Evolutionary conservation across 495 filamentous ascomycete genomes (phyloP).

Genomic region (Neurospora intermedia): DNA sequence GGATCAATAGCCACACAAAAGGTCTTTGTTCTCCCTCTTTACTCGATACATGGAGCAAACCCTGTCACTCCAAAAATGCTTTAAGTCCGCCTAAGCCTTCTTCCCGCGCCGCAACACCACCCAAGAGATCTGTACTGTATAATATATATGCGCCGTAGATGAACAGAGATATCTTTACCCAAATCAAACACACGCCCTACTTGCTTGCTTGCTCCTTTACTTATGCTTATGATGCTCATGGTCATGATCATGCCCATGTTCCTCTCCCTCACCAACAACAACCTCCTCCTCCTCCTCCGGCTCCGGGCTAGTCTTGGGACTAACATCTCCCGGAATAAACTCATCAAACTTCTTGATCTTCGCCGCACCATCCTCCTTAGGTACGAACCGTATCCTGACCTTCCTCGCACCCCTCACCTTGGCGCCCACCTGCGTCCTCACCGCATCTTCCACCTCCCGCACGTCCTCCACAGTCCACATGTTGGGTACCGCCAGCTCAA

Average conservation of each 20-base stretch:
- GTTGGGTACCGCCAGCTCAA: conserved; percentile 69
- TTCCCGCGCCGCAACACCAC: neutral
- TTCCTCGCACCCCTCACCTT: conserved; percentile 73
- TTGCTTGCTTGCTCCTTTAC: neutral
- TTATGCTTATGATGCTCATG: conserved; percentile 11
- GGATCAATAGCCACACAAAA: neutral
- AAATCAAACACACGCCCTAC: neutral
- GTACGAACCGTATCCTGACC: conserved; percentile 72
- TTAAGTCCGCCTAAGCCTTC: neutral
- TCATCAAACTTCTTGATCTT: conserved; percentile 61
- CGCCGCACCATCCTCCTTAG: conserved; percentile 38
- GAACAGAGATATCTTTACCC: neutral
- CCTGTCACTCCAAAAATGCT: neutral
- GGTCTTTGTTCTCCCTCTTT: neutral
- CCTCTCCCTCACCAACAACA: conserved; percentile 5
- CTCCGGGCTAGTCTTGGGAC: conserved; percentile 53
- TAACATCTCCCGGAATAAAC: conserved; percentile 62
- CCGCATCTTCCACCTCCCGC: conserved; percentile 54
- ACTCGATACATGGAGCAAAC: neutral
- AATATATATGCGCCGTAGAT: neutral
- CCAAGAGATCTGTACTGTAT: neutral
- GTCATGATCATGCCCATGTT: conserved; percentile 33
- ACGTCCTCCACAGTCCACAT: conserved; percentile 60
- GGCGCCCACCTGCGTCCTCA: conserved; percentile 57
- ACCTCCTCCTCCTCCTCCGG: conserved; percentile 43